A percentile compares a stretch with the other conserved stretches of the same genome.
Evolutionary conservation across 2,329 filamentous ascomycete genomes (phyloP).

Genomic region (Ascocoryne sarcoides): DNA sequence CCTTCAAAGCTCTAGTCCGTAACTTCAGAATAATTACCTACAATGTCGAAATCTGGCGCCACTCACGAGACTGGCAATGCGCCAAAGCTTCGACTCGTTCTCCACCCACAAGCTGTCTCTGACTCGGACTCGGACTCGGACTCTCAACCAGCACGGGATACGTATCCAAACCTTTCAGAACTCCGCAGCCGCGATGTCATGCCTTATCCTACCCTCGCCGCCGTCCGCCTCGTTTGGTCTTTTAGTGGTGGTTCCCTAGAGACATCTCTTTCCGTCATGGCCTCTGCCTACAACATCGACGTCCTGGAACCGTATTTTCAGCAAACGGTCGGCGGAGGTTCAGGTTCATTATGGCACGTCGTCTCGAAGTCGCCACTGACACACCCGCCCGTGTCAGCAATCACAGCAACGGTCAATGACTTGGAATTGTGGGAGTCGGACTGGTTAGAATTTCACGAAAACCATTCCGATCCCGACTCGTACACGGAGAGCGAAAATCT

Average conservation of each 20-base stretch:
- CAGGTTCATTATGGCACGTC: slow-evolving; percentile 20
- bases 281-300: slow-evolving; percentile 9
- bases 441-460: slow-evolving; percentile 21
- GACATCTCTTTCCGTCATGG: slow-evolving; percentile 21
- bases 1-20: too few species aligned
- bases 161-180: neutral
- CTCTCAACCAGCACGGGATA: neutral
- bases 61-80: neutral
- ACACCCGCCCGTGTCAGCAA: slow-evolving; percentile 25
- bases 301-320: slow-evolving; percentile 21
- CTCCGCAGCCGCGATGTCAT: neutral
- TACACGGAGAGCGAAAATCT: neutral
- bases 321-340: slow-evolving; percentile 9
- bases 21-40: neutral
- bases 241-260: slow-evolving; percentile 15
- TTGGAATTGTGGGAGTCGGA: slow-evolving; percentile 21
- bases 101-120: neutral
- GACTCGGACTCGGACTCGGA: neutral
- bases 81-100: neutral
- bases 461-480: slow-evolving; percentile 7
- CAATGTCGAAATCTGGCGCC: neutral
- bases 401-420: slow-evolving; percentile 16
- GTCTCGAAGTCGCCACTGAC: slow-evolving; percentile 23
- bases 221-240: neutral
- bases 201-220: neutral